A percentile compares a stretch with the other conserved stretches of the same genome.
Evolutionary conservation across 805 yeast genomes (phyloP).

Genomic region (Pichia sporocuriosa): DNA sequence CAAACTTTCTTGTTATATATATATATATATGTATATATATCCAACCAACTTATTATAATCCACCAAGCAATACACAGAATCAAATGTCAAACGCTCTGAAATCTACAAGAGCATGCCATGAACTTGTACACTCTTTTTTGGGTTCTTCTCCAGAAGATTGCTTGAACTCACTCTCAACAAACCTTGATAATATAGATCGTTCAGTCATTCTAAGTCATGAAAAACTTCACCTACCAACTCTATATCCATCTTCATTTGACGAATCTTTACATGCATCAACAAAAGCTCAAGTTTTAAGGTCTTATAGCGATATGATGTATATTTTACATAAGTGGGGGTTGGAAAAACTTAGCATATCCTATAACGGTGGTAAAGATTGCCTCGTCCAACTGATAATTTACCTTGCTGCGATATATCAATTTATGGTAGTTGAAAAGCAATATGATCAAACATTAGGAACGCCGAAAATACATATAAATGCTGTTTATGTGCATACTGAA

Average conservation of each 20-base stretch:
- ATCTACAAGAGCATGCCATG: not conserved
- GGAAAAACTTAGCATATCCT: constrained; percentile 67
- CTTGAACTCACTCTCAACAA: not conserved
- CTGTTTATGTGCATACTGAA: constrained; percentile 71
- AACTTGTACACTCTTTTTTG: not conserved
- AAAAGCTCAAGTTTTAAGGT: constrained; percentile 20
- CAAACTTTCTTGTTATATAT: too few species aligned
- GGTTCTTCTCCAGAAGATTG: not conserved
- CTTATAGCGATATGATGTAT: constrained; percentile 17
- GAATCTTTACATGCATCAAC: constrained; percentile 16
- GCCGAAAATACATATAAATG: constrained; percentile 36
- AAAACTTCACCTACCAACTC: constrained; percentile 3
- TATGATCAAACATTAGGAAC: not conserved
- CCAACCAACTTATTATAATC: not conserved
- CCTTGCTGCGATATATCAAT: constrained; percentile 43
- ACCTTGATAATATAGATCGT: not conserved
- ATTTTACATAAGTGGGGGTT: constrained; percentile 21
- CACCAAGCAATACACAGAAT: too few species aligned
- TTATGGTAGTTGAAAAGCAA: constrained; percentile 13
- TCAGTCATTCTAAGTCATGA: not conserved
- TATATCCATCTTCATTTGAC: constrained; percentile 7
- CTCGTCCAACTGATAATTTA: constrained; percentile 77
- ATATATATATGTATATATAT: not conserved
- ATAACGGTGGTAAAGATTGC: constrained; percentile 97
- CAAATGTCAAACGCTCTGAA: not conserved